Base-by-base conservation (phyloP, 1,284 basidiomycete genomes). In the Sporisorium graminicola region DNA sequence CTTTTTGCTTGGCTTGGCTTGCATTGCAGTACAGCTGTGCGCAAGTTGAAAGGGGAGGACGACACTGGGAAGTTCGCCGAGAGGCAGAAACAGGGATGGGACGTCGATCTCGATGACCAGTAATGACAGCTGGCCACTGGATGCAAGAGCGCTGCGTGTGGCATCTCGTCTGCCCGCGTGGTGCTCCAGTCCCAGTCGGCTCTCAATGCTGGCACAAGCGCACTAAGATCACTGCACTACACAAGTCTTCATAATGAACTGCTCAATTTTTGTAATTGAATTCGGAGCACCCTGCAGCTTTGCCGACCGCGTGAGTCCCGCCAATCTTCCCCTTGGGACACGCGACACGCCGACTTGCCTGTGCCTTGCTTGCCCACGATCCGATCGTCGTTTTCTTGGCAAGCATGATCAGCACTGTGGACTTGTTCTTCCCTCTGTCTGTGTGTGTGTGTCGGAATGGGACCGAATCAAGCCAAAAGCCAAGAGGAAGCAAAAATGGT, bases 21-120 rank as follows among this genome's bases (percentile, higher is more conserved):
- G 61, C 61, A 56, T 37, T n/a, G 18, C 5, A 31, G 31, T 5
- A 10, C 5, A 6, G 31, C 6, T n/a, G n/a, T n/a, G n/a, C n/a
- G n/a, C n/a, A n/a, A n/a, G n/a, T n/a, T n/a, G n/a, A n/a, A n/a
- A n/a, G n/a, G n/a, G n/a, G n/a, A n/a, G n/a, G n/a, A n/a, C n/a
- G n/a, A n/a, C n/a, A n/a, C n/a, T n/a, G n/a, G n/a, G n/a, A 57
- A 64, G 61, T 64, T 64, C 40, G 61, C 61, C 61, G 61, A 64
- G 29, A 27, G 40, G 37, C 44, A 35, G 27, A 44, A 47, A 53
- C 5, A 24, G 24, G 24, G 27, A 9, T n/a, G 27, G 7, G 9
- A n/a, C 27, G 16, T 27, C 26, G 16, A n/a, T 26, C 29, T 49
- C 24, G 47, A 22, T 29, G n/a, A n/a, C n/a, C n/a, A n/a, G n/a